Evolutionary conservation across 2,329 filamentous ascomycete genomes (phyloP).

Genomic region (Aspergillus versicolor): DNA sequence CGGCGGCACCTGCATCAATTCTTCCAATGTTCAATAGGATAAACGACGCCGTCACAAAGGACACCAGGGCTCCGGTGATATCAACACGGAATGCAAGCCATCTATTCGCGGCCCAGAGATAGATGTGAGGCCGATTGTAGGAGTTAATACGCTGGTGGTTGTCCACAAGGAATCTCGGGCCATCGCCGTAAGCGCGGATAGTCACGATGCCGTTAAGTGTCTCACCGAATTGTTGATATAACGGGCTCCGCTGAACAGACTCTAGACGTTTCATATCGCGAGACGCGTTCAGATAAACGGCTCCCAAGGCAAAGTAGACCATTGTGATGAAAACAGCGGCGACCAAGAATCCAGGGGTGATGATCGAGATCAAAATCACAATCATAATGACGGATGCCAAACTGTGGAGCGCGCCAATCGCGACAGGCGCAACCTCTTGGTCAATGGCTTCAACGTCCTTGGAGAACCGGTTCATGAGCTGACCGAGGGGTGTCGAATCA

Average conservation of each 20-base stretch:
- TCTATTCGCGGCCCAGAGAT: constrained; percentile 92
- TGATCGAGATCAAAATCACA: constrained; percentile 77
- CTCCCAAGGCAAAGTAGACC: constrained; percentile 78
- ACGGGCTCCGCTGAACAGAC: constrained; percentile 86
- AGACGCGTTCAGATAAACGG: constrained; percentile 89
- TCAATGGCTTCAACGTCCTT: constrained; percentile 95
- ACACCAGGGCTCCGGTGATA: constrained; percentile 82
- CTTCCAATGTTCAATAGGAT: constrained; percentile 78
- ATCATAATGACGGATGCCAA: constrained; percentile 75
- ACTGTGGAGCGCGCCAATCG: constrained; percentile 71
- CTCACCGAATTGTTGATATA: constrained; percentile 98
- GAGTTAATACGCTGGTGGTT: constrained; percentile 86
- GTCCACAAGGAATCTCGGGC: constrained; percentile 88
- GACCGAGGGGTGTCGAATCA: constrained; percentile 89
- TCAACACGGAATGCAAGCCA: constrained; percentile 95
- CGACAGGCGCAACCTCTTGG: constrained; percentile 90
- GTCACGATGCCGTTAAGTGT: constrained; percentile 93
- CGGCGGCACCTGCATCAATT: constrained; percentile 87
- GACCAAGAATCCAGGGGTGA: constrained; percentile 88
- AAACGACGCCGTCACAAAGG: constrained; percentile 91
- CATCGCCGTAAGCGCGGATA: constrained; percentile 93
- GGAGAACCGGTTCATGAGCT: constrained; percentile 97
- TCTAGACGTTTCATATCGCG: constrained; percentile 93
- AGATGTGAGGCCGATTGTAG: constrained; percentile 91
- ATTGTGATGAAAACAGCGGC: constrained; percentile 80